Percentiles rank a stretch among this genome's conserved stretches.
These are phyloP conservation scores for Musa itinerans DNA, from an alignment of 176 grass and related monocot genomes.

Conservation along the genomic window DNA sequence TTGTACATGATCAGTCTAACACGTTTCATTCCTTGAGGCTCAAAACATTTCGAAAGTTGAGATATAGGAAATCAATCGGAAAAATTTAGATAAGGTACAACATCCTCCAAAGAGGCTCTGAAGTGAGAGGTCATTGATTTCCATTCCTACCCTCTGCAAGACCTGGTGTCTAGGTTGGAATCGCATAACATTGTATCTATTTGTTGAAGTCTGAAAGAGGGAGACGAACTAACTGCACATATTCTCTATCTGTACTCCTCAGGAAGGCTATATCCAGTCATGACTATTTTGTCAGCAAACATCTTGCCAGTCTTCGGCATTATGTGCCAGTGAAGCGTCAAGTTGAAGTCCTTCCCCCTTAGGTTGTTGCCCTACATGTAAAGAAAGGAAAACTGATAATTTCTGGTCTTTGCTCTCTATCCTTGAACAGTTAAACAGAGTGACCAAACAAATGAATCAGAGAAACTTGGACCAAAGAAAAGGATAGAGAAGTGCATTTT, in stretches of 20 bases:
- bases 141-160: neutral
- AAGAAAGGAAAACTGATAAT: neutral
- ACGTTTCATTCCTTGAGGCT: too few species aligned
- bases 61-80: neutral
- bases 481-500: too few species aligned
- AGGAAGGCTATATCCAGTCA: slow-evolving; percentile 73
- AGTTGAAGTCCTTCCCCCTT: slow-evolving; percentile 79
- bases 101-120: neutral
- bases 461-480: too few species aligned
- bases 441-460: neutral
- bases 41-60: neutral
- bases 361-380: slow-evolving; percentile 80
- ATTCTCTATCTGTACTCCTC: slow-evolving; percentile 71
- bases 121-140: neutral
- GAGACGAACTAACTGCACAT: neutral
- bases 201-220: neutral
- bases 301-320: slow-evolving; percentile 99
- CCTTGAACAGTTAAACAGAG: neutral
- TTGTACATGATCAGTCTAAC: too few species aligned
- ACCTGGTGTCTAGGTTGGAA: neutral
- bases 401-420: too few species aligned
- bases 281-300: slow-evolving; percentile 96
- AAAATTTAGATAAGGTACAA: neutral
- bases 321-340: slow-evolving; percentile 98
- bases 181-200: neutral